Evolutionary conservation across 495 filamentous ascomycete species (phyloP).

Genomic region (Glonium stellatum): DNA sequence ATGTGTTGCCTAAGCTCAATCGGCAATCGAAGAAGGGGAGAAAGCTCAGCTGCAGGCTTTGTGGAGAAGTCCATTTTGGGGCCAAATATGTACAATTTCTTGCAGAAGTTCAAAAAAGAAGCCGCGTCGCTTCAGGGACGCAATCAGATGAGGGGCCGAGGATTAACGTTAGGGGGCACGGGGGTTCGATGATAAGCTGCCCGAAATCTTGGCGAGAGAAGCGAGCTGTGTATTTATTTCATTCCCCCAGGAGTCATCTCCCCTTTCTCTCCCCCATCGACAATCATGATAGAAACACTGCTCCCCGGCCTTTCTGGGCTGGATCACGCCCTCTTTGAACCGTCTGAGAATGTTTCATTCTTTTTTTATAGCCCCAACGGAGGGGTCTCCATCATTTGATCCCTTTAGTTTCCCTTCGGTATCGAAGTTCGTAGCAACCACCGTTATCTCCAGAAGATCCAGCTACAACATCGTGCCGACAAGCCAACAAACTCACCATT

Average conservation of each 20-base stretch:
- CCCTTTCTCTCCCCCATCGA: conserved; percentile 4
- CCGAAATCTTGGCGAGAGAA: not conserved
- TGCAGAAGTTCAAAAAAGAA: not conserved
- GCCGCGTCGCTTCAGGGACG: conserved; percentile 4
- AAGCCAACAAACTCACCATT: conserved; percentile 19
- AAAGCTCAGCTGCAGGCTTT: not conserved
- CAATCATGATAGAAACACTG: conserved; percentile 19
- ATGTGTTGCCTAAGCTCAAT: conserved; percentile 38
- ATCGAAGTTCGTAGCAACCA: conserved; percentile 28
- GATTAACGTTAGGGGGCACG: not conserved
- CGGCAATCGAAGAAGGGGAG: conserved; percentile 33
- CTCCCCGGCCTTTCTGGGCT: conserved; percentile 20
- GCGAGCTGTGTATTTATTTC: not conserved
- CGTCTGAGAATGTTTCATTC: conserved; percentile 39
- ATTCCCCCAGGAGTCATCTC: conserved; percentile 4
- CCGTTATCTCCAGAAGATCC: conserved; percentile 9
- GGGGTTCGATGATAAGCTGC: not conserved
- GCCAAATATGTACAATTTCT: not conserved
- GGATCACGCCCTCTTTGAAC: conserved; percentile 13
- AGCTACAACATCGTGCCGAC: conserved; percentile 25
- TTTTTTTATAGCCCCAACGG: conserved; percentile 63
- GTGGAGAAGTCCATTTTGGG: not conserved
- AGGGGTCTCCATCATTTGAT: conserved; percentile 57
- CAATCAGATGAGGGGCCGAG: not conserved
- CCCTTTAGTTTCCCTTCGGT: conserved; percentile 33